Evolutionary conservation across 1,139 yeast genomes (phyloP).

Genomic region (Zygosaccharomyces sapae): DNA sequence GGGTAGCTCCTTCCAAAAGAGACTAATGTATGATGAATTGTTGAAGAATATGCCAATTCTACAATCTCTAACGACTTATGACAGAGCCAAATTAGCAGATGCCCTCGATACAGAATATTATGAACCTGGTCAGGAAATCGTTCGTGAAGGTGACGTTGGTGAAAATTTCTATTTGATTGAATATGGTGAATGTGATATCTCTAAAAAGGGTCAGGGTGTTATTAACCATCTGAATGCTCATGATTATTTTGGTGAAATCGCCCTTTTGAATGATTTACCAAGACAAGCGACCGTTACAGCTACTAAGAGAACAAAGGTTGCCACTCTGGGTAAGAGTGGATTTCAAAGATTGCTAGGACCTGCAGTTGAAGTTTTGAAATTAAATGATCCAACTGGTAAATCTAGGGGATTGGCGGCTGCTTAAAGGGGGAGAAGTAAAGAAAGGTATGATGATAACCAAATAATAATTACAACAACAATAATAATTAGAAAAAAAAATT

Average conservation of each 20-base stretch:
- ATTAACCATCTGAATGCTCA: conserved; percentile 67
- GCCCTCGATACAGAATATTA: conserved; percentile 79
- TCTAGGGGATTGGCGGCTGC: conserved; percentile 4
- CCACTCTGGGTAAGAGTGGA: conserved; percentile 85
- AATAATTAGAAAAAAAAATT: neutral
- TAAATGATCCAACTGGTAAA: conserved; percentile 66
- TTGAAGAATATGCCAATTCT: conserved; percentile 82
- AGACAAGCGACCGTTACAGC: conserved; percentile 94
- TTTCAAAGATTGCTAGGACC: conserved; percentile 93
- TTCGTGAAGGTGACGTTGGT: conserved; percentile 85
- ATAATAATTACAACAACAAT: neutral
- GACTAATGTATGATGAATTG: conserved; percentile 86
- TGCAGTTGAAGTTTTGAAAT: conserved; percentile 74
- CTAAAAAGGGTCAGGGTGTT: conserved; percentile 52
- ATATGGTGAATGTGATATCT: conserved; percentile 77
- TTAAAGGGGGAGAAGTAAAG: conserved; percentile 4
- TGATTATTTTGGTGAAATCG: conserved; percentile 95
- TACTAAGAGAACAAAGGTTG: conserved; percentile 71
- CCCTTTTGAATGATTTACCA: conserved; percentile 84
- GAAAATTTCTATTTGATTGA: conserved; percentile 89
- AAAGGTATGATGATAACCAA: neutral
- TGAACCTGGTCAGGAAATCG: conserved; percentile 68
- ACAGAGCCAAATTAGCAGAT: conserved; percentile 89
- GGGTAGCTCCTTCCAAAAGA: conserved; percentile 85
- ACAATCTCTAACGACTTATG: conserved; percentile 65